phyloP scores from a whole-genome alignment of 1,139 yeast genomes.

The Blastobotrys apis region DNA sequence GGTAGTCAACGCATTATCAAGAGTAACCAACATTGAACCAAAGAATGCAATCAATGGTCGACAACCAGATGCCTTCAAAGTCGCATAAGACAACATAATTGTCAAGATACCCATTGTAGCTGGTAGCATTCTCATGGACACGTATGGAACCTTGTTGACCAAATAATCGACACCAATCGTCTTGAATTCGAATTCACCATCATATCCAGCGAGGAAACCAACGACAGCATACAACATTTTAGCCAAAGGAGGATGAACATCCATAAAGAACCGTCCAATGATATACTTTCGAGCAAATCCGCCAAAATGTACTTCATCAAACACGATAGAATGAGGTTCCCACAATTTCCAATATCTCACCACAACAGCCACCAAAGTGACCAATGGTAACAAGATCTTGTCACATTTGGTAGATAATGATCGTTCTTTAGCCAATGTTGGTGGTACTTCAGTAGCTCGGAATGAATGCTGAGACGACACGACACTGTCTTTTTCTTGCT shows the following conservation, averaged over 20 bases:
- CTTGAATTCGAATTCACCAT: slow-evolving; percentile 87
- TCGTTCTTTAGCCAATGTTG: slow-evolving; percentile 35
- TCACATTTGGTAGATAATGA: slow-evolving; percentile 27
- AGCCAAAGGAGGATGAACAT: slow-evolving; percentile 97
- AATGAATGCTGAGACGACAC: slow-evolving; percentile 24
- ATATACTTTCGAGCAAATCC: slow-evolving; percentile 62
- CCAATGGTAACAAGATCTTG: slow-evolving; percentile 40
- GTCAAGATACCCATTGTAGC: slow-evolving; percentile 81
- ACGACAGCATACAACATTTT: slow-evolving; percentile 86
- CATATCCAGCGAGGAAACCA: slow-evolving; percentile 85
- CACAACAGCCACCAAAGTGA: slow-evolving; percentile 50
- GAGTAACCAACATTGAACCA: slow-evolving; percentile 60
- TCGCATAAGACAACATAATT: slow-evolving; percentile 68
- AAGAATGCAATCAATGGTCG: slow-evolving; percentile 68
- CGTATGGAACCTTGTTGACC: slow-evolving; percentile 76
- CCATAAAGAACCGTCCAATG: slow-evolving; percentile 76
- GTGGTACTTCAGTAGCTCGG: slow-evolving; percentile 44
- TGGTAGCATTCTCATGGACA: slow-evolving; percentile 80
- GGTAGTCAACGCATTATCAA: slow-evolving; percentile 85
- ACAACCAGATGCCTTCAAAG: slow-evolving; percentile 83
- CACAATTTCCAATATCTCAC: slow-evolving; percentile 61
- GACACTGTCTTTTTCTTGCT: neutral
- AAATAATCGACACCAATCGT: slow-evolving; percentile 81
- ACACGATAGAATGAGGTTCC: slow-evolving; percentile 77
- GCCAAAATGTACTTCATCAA: slow-evolving; percentile 85